Conservation (phyloP, 306 rosid species). For the Abrus pulchellus region DNA sequence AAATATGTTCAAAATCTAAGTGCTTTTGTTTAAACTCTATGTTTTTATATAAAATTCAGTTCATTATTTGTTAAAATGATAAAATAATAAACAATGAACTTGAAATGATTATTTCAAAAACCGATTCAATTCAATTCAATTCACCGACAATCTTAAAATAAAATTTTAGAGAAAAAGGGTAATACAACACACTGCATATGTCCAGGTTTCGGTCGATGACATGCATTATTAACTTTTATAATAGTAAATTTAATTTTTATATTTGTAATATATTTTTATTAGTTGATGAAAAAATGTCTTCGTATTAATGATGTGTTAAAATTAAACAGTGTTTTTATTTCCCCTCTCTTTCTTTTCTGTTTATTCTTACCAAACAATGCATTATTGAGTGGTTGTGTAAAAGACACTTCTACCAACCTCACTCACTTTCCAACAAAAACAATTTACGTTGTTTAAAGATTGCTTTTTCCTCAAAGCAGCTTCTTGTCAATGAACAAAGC, state of each 20-base stretch:
- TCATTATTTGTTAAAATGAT: too few species aligned
- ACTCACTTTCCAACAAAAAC: not conserved
- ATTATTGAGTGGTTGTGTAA: slow-evolving; percentile 29
- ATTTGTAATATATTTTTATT: too few species aligned
- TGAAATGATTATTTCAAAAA: not conserved
- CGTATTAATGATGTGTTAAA: too few species aligned
- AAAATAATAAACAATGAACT: not conserved
- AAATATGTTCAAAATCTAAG: not conserved
- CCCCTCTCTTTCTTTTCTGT: not conserved
- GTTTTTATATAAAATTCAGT: too few species aligned
- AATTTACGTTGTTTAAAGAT: not conserved
- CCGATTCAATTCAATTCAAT: not conserved
- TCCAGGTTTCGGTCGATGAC: too few species aligned
- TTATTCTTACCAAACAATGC: slow-evolving; percentile 29
- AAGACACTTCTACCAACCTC: not conserved
- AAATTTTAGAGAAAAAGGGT: not conserved
- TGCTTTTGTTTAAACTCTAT: not conserved
- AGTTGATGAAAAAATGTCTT: too few species aligned
- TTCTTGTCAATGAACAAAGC: not conserved
- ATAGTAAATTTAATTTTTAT: too few species aligned
- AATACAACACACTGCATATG: not conserved
- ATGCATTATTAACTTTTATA: not conserved
- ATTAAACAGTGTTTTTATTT: too few species aligned
- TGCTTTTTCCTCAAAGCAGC: not conserved
- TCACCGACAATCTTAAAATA: not conserved